Evolutionary conservation across 441 rosid genomes (phyloP).

Genomic region (Biscutella laevigata): DNA sequence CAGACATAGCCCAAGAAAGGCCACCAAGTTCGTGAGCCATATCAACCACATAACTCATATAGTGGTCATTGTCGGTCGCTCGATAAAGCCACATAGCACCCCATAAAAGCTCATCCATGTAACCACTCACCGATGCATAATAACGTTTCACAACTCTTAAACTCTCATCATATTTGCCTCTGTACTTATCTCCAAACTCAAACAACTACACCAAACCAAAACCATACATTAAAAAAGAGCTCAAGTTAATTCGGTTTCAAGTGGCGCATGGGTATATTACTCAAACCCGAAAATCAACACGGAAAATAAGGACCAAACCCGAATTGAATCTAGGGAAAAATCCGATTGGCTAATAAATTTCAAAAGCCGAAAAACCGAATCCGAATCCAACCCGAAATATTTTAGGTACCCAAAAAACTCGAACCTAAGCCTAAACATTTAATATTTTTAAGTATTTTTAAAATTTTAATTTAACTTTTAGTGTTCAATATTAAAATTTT

Average conservation of each 20-base stretch:
- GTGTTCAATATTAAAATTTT: too few relatives aligned
- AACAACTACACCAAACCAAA: slow-evolving; percentile 47
- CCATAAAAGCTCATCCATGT: slow-evolving; percentile 93
- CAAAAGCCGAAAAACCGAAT: too few relatives aligned
- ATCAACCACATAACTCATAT: slow-evolving; percentile 47
- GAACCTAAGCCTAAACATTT: too few relatives aligned
- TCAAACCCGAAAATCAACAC: too few relatives aligned
- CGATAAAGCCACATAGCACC: slow-evolving; percentile 83
- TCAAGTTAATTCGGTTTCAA: slow-evolving; percentile 2
- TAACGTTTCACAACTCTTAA: slow-evolving; percentile 68
- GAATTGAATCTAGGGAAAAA: too few relatives aligned
- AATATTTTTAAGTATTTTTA: too few relatives aligned
- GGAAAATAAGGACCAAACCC: too few relatives aligned
- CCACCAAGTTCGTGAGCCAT: slow-evolving; percentile 74
- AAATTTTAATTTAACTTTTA: too few relatives aligned
- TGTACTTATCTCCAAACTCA: slow-evolving; percentile 69
- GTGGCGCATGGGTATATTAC: too few relatives aligned
- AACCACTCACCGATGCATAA: slow-evolving; percentile 95
- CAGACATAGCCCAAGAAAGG: slow-evolving; percentile 82
- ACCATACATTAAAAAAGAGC: background rate
- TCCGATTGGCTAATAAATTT: too few relatives aligned
- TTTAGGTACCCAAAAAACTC: too few relatives aligned
- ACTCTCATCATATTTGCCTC: slow-evolving; percentile 75
- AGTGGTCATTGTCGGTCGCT: slow-evolving; percentile 83
- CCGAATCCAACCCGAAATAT: too few relatives aligned